Evolutionary conservation across 2,329 filamentous ascomycete genomes (phyloP), one percentile per base, ranked within the genome.

Genomic region (Talaromyces rugulosus): DNA sequence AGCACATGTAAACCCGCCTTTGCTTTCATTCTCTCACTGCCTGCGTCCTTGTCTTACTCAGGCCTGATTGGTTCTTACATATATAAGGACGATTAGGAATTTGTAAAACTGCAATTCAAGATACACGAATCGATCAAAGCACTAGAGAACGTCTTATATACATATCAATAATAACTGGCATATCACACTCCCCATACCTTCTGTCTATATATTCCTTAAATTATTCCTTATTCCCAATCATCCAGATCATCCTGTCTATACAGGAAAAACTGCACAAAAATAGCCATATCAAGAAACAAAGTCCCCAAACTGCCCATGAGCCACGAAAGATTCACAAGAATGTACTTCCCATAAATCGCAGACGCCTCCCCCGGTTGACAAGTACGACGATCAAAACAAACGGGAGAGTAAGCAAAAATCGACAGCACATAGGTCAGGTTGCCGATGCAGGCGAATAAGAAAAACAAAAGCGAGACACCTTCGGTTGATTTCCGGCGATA

Each of bases 391-490:
- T 56, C 70, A 62, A 66, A 77, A 68, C 91, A 96, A 33, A 84
- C 80, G 0, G 93, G 91, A 63, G 93, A 91, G 71, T 92, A 98
- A 0, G 92, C 93, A 66, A 98, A 83, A 68, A 99, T 98, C 42
- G 89, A 93, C 42, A 96, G 80, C 18, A 97, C 93, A 71, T 96
- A 98, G 0, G 93, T 97, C 66, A 96, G 76, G 74, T 99, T 99
- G 2, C 95, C 95, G 5, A 98, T 86, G 72, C 94, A 98, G 4
- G 95, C 95, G 74, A 99, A 98, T 27, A 98, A 81, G 80, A 98
- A 98, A 78, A 98, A 99, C 11, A 98, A 83, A 78, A 97, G 87
- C 66, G 90, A 94, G 23, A 99, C 89, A 3, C 95, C 95, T 61
- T 98, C 93, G 0, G 93, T 97, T 51, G 89, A 93, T 79, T 96